Conservation (phyloP, 2,329 filamentous ascomycete species). For the Arachnomyces sp. region DNA sequence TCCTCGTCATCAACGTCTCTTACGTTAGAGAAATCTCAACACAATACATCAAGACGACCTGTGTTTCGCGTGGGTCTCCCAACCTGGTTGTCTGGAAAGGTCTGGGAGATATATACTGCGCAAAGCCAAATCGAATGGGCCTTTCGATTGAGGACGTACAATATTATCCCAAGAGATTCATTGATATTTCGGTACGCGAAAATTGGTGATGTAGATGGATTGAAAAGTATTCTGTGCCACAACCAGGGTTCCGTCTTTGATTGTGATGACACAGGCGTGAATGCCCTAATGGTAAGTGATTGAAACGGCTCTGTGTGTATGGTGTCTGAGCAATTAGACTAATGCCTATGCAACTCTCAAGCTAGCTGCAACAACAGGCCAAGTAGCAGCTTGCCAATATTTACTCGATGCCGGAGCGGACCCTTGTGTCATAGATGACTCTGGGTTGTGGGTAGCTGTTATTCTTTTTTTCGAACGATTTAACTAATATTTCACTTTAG, state of each 20-base stretch:
- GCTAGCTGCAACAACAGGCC: background rate
- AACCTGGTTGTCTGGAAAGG: background rate
- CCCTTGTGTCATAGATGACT: background rate
- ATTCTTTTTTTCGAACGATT: too few relatives aligned
- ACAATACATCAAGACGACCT: background rate
- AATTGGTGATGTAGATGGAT: background rate
- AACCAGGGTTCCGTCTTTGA: conserved; percentile 1
- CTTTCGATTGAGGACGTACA: background rate
- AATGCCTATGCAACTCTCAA: background rate
- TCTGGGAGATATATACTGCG: background rate
- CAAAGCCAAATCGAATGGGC: conserved; percentile 1
- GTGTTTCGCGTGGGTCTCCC: background rate
- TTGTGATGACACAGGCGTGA: background rate
- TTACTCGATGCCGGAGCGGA: conserved; percentile 1
- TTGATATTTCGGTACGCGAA: background rate
- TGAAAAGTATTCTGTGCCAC: background rate
- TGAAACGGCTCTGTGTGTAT: background rate
- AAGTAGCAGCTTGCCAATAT: background rate
- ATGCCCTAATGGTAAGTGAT: background rate
- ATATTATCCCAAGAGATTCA: conserved; percentile 1
- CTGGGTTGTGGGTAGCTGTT: too few relatives aligned
- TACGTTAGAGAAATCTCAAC: background rate
- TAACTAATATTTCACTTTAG: too few relatives aligned
- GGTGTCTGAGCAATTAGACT: background rate
- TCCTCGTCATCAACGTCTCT: background rate